phyloP scores from a whole-genome alignment of 2,329 filamentous ascomycete genomes.

The Fonsecaea pedrosoi region DNA sequence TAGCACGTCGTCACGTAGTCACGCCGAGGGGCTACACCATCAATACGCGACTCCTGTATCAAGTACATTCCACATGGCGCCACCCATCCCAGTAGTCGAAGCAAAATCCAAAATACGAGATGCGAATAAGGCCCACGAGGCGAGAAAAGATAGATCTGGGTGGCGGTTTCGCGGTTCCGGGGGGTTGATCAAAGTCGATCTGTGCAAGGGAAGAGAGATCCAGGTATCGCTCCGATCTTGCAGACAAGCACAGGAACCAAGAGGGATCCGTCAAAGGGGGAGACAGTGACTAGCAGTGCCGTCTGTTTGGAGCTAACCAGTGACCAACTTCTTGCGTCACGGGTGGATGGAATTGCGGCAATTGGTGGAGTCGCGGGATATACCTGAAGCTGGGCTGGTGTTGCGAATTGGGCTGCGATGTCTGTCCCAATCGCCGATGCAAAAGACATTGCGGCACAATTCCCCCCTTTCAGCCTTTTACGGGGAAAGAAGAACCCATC shows the following conservation, averaged over 20 bases:
- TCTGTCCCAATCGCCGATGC: background rate
- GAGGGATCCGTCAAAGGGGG: background rate
- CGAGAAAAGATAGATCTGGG: constrained; percentile 10
- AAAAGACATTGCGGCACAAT: background rate
- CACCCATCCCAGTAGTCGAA: background rate
- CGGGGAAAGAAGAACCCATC: background rate
- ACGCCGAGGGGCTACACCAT: too few relatives aligned
- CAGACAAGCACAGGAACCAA: constrained; percentile 6
- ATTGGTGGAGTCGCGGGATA: background rate
- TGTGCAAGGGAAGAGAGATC: constrained; percentile 21
- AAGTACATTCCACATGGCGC: too few relatives aligned
- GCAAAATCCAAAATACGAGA: constrained; percentile 9
- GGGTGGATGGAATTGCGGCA: background rate
- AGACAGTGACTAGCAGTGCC: background rate
- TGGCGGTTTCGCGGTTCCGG: background rate
- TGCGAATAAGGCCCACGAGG: background rate
- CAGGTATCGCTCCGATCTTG: constrained; percentile 25
- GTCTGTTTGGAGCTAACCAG: background rate
- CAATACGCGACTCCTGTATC: too few relatives aligned
- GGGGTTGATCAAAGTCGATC: constrained; percentile 16
- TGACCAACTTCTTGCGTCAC: constrained; percentile 8
- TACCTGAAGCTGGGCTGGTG: background rate
- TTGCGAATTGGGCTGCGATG: constrained; percentile 3
- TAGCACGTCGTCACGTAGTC: too few relatives aligned
- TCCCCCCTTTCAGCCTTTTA: background rate